Evolutionary conservation across 106 monocot species (phyloP).

Genomic region (Dioscorea zingiberensis): DNA sequence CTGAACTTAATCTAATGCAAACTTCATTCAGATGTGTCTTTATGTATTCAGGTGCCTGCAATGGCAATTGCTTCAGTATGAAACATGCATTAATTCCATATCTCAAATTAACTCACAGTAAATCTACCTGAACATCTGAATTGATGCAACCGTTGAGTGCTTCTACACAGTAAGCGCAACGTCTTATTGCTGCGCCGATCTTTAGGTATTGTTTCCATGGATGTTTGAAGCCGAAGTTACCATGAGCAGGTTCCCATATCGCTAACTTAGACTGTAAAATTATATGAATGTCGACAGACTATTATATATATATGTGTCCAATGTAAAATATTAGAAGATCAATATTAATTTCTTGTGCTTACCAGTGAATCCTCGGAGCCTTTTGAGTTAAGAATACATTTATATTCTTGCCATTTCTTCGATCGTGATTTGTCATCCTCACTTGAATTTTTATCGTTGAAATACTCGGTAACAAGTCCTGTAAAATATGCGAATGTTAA

Average conservation of each 20-base stretch:
- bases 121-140: slow-evolving; percentile 1
- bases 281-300: background rate
- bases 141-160: slow-evolving; percentile 24
- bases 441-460: slow-evolving; percentile 3
- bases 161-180: slow-evolving; percentile 36
- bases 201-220: slow-evolving; percentile 45
- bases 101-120: too few species aligned
- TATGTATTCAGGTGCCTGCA: slow-evolving; percentile 18
- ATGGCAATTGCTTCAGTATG: too few species aligned
- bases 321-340: too few species aligned
- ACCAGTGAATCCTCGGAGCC: slow-evolving; percentile 53
- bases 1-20: slow-evolving; percentile 34
- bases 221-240: slow-evolving; percentile 28
- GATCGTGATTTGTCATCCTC: background rate
- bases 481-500: background rate
- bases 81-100: background rate
- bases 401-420: slow-evolving; percentile 37
- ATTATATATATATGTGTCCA: too few species aligned
- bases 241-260: slow-evolving; percentile 48
- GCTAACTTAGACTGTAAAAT: slow-evolving; percentile 36
- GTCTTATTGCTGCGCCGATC: slow-evolving; percentile 27
- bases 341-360: background rate
- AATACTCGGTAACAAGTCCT: slow-evolving; percentile 41
- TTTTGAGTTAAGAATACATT: slow-evolving; percentile 60
- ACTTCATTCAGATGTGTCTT: slow-evolving; percentile 26